These are phyloP conservation scores for Naganishia friedmannii DNA, from an alignment of 768 basidiomycete genomes.

Conservation along the genomic window DNA sequence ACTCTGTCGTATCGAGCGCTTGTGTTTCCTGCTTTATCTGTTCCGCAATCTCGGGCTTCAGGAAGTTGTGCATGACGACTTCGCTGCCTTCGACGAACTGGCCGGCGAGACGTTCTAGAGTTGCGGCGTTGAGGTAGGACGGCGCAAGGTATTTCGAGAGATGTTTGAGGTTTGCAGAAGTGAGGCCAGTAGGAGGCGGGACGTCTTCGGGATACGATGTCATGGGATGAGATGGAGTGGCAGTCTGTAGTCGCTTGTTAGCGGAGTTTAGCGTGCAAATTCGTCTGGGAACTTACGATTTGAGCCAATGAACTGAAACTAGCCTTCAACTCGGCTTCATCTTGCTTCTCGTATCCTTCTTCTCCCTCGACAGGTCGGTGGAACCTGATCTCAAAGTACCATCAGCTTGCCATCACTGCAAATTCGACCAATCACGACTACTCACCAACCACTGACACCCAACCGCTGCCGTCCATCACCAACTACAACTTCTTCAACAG, in stretches of 20 bases:
- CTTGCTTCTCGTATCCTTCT: conserved; percentile 69
- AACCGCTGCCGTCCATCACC: conserved; percentile 72
- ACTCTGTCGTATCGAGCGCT: conserved; percentile 59
- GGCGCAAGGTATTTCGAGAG: conserved; percentile 83
- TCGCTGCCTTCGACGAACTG: conserved; percentile 84
- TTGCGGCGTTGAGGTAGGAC: conserved; percentile 78
- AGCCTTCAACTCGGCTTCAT: conserved; percentile 53
- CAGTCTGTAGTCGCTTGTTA: conserved; percentile 36
- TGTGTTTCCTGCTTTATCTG: conserved; percentile 68
- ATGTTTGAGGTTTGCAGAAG: conserved; percentile 63
- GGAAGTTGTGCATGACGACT: conserved; percentile 83
- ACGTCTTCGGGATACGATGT: conserved; percentile 51
- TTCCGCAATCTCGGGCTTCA: conserved; percentile 65
- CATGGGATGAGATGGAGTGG: conserved; percentile 52
- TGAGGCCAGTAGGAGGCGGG: conserved; percentile 42
- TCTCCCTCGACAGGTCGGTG: conserved; percentile 88
- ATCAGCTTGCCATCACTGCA: conserved; percentile 12
- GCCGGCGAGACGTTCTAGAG: conserved; percentile 71
- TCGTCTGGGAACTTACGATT: conserved; percentile 70
- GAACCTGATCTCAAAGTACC: conserved; percentile 56
- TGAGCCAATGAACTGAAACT: conserved; percentile 83
- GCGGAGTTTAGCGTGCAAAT: not conserved
- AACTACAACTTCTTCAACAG: conserved; percentile 93
- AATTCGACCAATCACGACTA: not conserved
- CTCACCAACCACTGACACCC: conserved; percentile 84